Percentiles rank a stretch among this genome's conserved stretches.
These are phyloP conservation scores for Colletotrichum navitas DNA, from an alignment of 2,329 filamentous ascomycete species.

Conservation along the genomic window DNA sequence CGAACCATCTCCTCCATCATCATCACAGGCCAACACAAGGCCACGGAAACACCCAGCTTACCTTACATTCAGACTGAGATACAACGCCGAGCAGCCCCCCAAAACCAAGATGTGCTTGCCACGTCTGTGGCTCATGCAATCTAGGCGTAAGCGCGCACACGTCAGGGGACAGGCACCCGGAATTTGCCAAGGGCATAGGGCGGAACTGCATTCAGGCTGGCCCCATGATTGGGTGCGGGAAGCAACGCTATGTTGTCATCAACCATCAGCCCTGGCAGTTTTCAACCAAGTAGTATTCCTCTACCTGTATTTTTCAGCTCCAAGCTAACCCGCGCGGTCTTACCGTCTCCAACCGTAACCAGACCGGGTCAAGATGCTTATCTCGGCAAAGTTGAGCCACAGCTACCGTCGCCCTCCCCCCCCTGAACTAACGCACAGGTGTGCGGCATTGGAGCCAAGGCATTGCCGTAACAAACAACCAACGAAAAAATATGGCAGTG, in stretches of 20 bases:
- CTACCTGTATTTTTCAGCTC: background rate
- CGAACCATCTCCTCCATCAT: background rate
- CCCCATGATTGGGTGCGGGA: slow-evolving; percentile 35
- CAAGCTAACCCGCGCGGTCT: background rate
- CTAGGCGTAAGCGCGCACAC: slow-evolving; percentile 3
- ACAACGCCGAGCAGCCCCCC: slow-evolving; percentile 11
- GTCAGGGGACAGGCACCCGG: slow-evolving; percentile 34
- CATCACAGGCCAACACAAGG: background rate
- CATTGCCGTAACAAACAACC: slow-evolving; percentile 23
- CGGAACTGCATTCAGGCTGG: slow-evolving; percentile 22
- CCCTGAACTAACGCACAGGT: slow-evolving; percentile 10
- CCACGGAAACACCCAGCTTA: background rate
- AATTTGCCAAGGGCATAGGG: slow-evolving; percentile 31
- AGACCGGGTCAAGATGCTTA: slow-evolving; percentile 11
- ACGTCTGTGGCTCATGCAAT: slow-evolving; percentile 23
- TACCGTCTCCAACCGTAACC: background rate
- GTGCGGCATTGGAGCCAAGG: background rate
- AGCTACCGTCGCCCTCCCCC: background rate
- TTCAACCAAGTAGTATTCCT: background rate
- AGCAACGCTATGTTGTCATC: slow-evolving; percentile 40
- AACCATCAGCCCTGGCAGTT: slow-evolving; percentile 34
- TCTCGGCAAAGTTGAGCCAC: slow-evolving; percentile 15
- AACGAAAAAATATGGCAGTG: slow-evolving; percentile 24
- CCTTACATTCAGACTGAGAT: background rate
- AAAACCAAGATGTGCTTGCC: slow-evolving; percentile 11